Percentiles rank a stretch among this genome's conserved stretches.
phyloP scores from a whole-genome alignment of 2,329 filamentous ascomycete genomes.

The Stachybotrys elegans region DNA sequence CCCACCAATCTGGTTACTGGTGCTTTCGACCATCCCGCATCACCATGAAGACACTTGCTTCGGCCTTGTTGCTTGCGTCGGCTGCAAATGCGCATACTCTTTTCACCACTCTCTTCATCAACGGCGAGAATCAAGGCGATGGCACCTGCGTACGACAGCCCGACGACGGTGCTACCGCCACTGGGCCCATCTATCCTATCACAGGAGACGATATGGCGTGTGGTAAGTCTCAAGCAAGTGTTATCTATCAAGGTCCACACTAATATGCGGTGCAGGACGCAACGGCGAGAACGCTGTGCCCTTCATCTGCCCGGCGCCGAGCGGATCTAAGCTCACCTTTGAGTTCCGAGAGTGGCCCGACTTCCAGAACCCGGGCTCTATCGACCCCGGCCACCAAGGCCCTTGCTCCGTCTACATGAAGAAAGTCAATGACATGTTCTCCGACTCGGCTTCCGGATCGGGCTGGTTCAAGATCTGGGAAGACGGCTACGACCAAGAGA shows the following conservation, averaged over 20 bases:
- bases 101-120: conserved; percentile 59
- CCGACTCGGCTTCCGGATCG: conserved; percentile 48
- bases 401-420: conserved; percentile 73
- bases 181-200: conserved; percentile 53
- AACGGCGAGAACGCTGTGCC: conserved; percentile 39
- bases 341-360: conserved; percentile 60
- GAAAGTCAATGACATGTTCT: conserved; percentile 53
- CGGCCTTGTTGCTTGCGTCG: conserved; percentile 29
- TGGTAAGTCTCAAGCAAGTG: conserved; percentile 41
- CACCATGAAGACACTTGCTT: conserved; percentile 32
- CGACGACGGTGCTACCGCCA: conserved; percentile 44
- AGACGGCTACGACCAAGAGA: conserved; percentile 54
- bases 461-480: conserved; percentile 80
- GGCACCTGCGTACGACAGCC: conserved; percentile 68
- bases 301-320: conserved; percentile 42
- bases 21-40: too few species aligned
- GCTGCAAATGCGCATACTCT: conserved; percentile 52
- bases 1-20: too few species aligned
- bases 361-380: conserved; percentile 44
- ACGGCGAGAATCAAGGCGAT: conserved; percentile 61
- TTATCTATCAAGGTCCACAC: neutral
- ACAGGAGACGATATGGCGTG: conserved; percentile 63
- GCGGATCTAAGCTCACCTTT: conserved; percentile 57
- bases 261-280: conserved; percentile 28
- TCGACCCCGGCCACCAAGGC: conserved; percentile 60